Evolutionary conservation across 371 early-diverging fungal genomes (phyloP).

Genomic region (Funneliformis caledonium): DNA sequence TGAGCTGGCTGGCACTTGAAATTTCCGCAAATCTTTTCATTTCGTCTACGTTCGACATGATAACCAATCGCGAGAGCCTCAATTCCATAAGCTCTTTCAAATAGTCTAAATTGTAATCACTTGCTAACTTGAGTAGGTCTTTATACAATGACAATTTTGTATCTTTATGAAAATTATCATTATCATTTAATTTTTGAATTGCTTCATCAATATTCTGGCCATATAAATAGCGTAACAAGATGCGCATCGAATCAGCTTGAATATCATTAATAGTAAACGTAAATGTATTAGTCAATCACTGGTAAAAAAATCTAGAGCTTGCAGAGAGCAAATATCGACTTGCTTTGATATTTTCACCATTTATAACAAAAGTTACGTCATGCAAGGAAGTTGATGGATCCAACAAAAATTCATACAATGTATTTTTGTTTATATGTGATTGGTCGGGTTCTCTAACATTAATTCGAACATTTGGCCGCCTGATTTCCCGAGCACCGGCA

Average conservation of each 20-base stretch:
- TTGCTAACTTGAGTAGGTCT: constrained; percentile 13
- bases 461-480: neutral
- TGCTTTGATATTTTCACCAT: neutral
- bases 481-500: constrained; percentile 25
- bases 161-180: neutral
- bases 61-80: constrained; percentile 5
- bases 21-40: neutral
- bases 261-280: neutral
- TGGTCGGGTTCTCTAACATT: constrained; percentile 7
- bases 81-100: constrained; percentile 24
- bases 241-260: neutral
- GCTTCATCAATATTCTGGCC: constrained; percentile 22
- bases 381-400: neutral
- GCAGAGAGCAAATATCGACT: constrained; percentile 28
- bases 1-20: neutral
- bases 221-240: constrained; percentile 23
- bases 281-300: neutral
- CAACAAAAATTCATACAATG: neutral
- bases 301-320: constrained; percentile 1
- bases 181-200: neutral
- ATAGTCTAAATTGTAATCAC: constrained; percentile 21
- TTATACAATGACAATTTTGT: neutral
- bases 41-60: neutral
- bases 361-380: constrained; percentile 6
- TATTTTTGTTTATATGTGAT: neutral